Base-by-base conservation (phyloP, 345 rosid species). In the Populus nigra region DNA sequence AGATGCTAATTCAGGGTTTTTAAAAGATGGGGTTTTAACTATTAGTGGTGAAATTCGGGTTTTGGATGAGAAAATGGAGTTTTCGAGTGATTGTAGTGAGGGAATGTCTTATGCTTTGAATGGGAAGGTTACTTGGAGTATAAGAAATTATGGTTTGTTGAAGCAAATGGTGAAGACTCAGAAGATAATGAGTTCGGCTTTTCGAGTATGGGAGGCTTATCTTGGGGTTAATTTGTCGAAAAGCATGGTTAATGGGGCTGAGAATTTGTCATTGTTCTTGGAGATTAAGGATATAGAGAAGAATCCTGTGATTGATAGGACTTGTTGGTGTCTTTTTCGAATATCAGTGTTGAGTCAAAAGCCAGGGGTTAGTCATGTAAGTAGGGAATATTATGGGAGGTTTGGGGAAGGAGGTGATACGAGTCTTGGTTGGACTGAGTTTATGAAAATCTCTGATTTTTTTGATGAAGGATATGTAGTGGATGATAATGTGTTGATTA, bases 361-460 rank as follows among this genome's bases (percentile, higher is more conserved):
- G 66, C 67, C 57, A 4, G 81, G 76, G 41, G 5, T 65, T 33
- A 65, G 53, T 35, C 76, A 78, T 57, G 20, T 73, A 8, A 72
- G 73, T 20, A 72, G 55, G 50, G 72, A 72, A 36, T 36, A 35
- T n/a, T 66, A 65, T 78, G 81, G 81, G 17, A 50, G 81, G 67
- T 72, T 78, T 65, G 72, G 20, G 2, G 53, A 27, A 53, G 76
- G 65, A 18, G 65, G 36, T 25, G 55, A 72, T 38, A 57, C 57
- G 8, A 78, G 41, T 65, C 67, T 78, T 23, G 81, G 81, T 5
- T 78, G 81, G 81, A 78, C 35, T 67, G 67, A 78, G 35, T 78
- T 49, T 39, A 72, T 78, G 81, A 72, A 66, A 27, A 72, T 78
- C 73, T 33, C 73, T 9, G 81, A 72, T 73, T 73, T 78, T 72